These are phyloP conservation scores for Euclidium syriacum DNA, from an alignment of 345 rosid species.

Conservation along the genomic window DNA sequence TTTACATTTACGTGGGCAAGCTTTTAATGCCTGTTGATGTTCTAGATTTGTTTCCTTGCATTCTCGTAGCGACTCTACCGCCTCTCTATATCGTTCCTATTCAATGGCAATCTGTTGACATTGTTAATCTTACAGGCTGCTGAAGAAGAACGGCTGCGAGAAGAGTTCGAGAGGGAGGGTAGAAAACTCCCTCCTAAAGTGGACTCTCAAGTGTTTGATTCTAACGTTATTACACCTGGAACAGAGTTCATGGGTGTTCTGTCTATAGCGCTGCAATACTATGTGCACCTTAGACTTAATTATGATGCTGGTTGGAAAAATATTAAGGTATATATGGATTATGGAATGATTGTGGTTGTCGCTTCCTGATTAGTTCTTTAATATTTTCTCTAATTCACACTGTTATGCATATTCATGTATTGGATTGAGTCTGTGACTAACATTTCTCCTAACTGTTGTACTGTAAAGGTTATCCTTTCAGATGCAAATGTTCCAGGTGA, in stretches of 20 bases:
- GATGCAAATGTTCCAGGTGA: conserved; percentile 96
- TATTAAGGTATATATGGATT: conserved; percentile 55
- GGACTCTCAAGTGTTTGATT: conserved; percentile 60
- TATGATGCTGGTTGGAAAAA: conserved; percentile 87
- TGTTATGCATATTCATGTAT: not conserved
- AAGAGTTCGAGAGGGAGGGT: conserved; percentile 84
- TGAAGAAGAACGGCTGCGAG: conserved; percentile 72
- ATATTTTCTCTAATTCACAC: not conserved
- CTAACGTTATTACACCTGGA: conserved; percentile 92
- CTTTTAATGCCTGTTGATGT: not conserved
- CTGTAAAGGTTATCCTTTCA: conserved; percentile 75
- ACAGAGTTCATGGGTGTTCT: conserved; percentile 83
- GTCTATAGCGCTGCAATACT: conserved; percentile 73
- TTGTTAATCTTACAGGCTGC: conserved; percentile 50
- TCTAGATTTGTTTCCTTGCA: not conserved
- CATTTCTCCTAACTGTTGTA: conserved; percentile 15
- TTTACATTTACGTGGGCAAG: not conserved
- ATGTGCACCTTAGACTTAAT: conserved; percentile 67
- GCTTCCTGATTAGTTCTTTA: not conserved
- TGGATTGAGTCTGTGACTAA: conserved; percentile 10
- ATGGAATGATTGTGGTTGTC: not conserved
- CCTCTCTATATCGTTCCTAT: not conserved
- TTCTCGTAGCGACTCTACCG: not conserved
- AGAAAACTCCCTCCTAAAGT: conserved; percentile 72
- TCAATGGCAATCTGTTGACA: not conserved